A percentile compares a stretch with the other conserved stretches of the same genome.
These are phyloP conservation scores for Scleroderma citrinum DNA, from an alignment of 768 basidiomycete genomes.

Conservation along the genomic window DNA sequence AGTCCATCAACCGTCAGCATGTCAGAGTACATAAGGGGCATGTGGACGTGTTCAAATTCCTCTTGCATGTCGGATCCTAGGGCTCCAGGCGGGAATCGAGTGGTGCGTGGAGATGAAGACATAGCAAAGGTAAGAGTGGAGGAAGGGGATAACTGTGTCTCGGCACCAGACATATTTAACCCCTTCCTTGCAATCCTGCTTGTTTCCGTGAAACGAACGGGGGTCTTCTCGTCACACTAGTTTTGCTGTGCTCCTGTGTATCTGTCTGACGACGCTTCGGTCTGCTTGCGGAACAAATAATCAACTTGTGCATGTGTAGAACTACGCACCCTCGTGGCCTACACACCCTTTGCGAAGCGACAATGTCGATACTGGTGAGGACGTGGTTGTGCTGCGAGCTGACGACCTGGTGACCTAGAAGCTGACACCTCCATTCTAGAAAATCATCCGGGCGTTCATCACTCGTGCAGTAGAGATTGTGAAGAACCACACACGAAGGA, in stretches of 20 bases:
- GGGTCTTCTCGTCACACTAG: slow-evolving; percentile 8
- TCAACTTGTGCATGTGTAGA: slow-evolving; percentile 9
- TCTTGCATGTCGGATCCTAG: not conserved
- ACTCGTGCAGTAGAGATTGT: slow-evolving; percentile 11
- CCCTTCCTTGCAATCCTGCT: not conserved
- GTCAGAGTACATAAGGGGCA: not conserved
- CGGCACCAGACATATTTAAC: not conserved
- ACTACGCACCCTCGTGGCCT: slow-evolving; percentile 20
- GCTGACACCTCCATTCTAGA: slow-evolving; percentile 17
- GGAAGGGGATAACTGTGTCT: not conserved
- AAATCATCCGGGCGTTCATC: slow-evolving; percentile 19
- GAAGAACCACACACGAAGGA: not conserved
- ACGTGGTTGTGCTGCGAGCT: slow-evolving; percentile 8
- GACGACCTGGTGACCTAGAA: slow-evolving; percentile 1
- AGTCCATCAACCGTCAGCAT: not conserved
- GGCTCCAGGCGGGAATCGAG: slow-evolving; percentile 1
- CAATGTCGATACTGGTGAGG: slow-evolving; percentile 27
- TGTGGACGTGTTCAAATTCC: not conserved
- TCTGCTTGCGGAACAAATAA: slow-evolving; percentile 19
- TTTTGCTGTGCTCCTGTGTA: slow-evolving; percentile 17
- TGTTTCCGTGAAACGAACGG: slow-evolving; percentile 7
- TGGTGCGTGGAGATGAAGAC: slow-evolving; percentile 2
- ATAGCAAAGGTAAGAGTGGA: not conserved
- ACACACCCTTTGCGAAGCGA: slow-evolving; percentile 15
- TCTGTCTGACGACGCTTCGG: slow-evolving; percentile 1